These are phyloP conservation scores for Patellaria atrata DNA, from an alignment of 495 filamentous ascomycete genomes.

Conservation along the genomic window DNA sequence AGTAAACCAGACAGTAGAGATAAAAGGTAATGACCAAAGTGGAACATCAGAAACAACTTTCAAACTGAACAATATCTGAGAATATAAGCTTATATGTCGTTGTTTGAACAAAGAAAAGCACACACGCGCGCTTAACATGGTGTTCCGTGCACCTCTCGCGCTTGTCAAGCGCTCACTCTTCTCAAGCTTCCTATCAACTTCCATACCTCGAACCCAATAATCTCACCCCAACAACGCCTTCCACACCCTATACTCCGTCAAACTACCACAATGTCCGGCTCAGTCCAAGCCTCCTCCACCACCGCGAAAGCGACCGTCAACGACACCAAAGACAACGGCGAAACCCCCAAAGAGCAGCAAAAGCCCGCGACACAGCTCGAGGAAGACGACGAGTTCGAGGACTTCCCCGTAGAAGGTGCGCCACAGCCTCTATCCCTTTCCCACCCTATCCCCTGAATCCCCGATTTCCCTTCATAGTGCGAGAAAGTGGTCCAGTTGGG, in stretches of 20 bases:
- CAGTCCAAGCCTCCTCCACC: constrained; percentile 20
- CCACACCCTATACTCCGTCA: background rate
- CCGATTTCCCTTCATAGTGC: background rate
- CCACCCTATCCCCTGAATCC: constrained; percentile 1
- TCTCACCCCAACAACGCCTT: no score
- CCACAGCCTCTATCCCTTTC: constrained; percentile 5
- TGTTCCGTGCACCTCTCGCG: no score
- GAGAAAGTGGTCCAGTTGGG: background rate
- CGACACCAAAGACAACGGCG: constrained; percentile 29
- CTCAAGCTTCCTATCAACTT: no score
- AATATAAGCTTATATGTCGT: no score
- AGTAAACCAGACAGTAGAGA: no score
- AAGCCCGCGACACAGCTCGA: constrained; percentile 59
- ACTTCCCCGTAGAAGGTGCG: constrained; percentile 91
- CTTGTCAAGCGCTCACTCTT: no score
- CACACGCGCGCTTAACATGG: no score
- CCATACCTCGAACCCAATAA: no score
- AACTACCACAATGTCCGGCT: constrained; percentile 27
- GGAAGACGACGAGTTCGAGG: constrained; percentile 98
- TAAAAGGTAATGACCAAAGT: no score
- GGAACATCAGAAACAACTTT: no score
- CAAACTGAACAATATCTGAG: no score
- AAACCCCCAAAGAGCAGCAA: constrained; percentile 32
- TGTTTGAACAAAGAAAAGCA: no score
- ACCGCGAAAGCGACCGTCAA: constrained; percentile 19